phyloP scores from a whole-genome alignment of 106 monocot species.

The Gastrodia elata region DNA sequence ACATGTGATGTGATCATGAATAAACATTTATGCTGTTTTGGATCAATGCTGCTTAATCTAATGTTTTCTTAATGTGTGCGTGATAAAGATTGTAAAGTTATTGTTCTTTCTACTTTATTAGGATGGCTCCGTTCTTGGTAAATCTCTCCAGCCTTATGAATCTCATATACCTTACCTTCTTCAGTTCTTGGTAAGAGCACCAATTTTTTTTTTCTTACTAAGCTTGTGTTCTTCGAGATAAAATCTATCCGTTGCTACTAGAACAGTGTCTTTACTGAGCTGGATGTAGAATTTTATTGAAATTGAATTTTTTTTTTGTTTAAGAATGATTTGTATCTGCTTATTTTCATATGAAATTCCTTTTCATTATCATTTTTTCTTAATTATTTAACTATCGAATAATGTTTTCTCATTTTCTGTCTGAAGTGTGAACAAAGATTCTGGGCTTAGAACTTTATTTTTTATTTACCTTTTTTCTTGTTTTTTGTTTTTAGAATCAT shows the following conservation, averaged over 20 bases:
- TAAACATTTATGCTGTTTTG: background rate
- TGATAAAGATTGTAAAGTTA: background rate
- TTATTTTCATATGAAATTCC: background rate
- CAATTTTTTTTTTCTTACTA: background rate
- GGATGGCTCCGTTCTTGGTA: conserved; percentile 59
- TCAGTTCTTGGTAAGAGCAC: conserved; percentile 76
- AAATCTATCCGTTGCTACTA: background rate
- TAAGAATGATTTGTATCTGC: background rate
- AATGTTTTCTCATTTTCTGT: background rate
- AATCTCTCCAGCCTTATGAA: conserved; percentile 81
- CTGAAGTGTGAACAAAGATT: no score
- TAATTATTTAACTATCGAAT: background rate
- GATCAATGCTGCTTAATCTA: background rate
- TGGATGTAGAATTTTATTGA: background rate
- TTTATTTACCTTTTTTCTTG: background rate
- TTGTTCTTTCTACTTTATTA: conserved; percentile 18
- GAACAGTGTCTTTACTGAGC: background rate
- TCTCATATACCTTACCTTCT: conserved; percentile 96
- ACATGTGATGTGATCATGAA: background rate
- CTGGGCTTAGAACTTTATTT: no score
- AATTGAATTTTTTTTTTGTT: background rate
- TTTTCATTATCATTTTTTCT: background rate
- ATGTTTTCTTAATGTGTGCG: background rate
- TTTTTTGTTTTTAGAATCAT: no score
- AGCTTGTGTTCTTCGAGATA: background rate